phyloP scores from a whole-genome alignment of 2,329 filamentous ascomycete genomes.

The Zasmidium angulare region DNA sequence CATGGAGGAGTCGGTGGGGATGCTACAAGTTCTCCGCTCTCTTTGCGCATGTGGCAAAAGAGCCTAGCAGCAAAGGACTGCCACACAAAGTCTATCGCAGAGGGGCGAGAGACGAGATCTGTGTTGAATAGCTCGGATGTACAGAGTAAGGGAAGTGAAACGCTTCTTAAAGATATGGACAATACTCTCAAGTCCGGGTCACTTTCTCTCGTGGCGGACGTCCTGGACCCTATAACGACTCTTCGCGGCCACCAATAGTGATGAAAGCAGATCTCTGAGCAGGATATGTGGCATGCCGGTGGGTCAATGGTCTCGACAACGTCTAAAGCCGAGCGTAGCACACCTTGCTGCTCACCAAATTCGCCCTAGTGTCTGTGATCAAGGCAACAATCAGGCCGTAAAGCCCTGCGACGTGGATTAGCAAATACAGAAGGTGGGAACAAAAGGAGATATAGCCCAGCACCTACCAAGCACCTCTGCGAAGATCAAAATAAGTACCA shows the following conservation, averaged over 20 bases:
- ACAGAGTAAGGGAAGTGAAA: no score
- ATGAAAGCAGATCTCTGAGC: no score
- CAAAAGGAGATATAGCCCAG: no score
- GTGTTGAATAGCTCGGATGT: not conserved
- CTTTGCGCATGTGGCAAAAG: conserved; percentile 3
- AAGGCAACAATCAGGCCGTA: conserved; percentile 18
- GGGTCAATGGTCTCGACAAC: not conserved
- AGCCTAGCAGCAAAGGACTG: not conserved
- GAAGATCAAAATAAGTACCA: conserved; percentile 21
- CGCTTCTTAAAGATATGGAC: no score
- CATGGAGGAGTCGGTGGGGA: not conserved
- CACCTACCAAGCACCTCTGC: conserved; percentile 16
- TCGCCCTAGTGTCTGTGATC: conserved; percentile 13
- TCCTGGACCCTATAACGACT: no score
- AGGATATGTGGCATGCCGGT: no score
- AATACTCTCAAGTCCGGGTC: no score
- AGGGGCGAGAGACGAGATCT: not conserved
- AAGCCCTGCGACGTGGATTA: conserved; percentile 9
- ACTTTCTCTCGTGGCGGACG: no score
- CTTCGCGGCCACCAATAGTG: no score
- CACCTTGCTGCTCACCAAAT: not conserved
- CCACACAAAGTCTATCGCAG: not conserved
- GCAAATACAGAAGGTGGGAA: no score
- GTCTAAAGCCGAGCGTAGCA: not conserved
- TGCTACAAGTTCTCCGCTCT: conserved; percentile 16